A percentile compares a stretch with the other conserved stretches of the same genome.
Conservation (phyloP, 208 protist species). For the Trypanosoma congolense region DNA sequence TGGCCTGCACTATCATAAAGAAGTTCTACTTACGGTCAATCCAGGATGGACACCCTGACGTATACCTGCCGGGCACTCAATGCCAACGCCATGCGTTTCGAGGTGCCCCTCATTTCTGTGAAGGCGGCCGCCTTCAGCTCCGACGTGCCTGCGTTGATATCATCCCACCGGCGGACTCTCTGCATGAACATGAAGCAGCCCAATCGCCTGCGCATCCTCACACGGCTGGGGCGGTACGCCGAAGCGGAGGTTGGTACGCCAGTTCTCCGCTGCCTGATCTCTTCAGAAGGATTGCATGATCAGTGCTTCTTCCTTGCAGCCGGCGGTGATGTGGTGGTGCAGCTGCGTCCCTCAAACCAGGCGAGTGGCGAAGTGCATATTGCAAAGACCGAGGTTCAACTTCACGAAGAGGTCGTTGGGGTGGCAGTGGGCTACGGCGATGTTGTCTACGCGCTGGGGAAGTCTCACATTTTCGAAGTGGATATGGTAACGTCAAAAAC, state of each 20-base stretch:
- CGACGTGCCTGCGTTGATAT: conserved; percentile 40
- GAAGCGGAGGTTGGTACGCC: conserved; percentile 49
- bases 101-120: conserved; percentile 66
- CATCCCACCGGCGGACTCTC: conserved; percentile 60
- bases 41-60: conserved; percentile 58
- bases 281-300: conserved; percentile 41
- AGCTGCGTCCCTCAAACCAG: conserved; percentile 53
- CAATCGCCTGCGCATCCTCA: conserved; percentile 75
- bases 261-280: conserved; percentile 47
- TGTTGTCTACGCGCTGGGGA: conserved; percentile 55
- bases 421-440: conserved; percentile 55
- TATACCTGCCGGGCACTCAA: conserved; percentile 52
- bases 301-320: conserved; percentile 73
- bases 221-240: conserved; percentile 60
- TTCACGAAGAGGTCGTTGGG: conserved; percentile 59
- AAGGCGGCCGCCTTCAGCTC: conserved; percentile 48
- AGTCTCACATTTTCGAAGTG: conserved; percentile 61
- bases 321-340: conserved; percentile 51
- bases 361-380: conserved; percentile 69
- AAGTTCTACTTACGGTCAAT: background rate
- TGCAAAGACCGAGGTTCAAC: conserved; percentile 28
- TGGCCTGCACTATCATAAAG: background rate
- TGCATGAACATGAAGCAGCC: conserved; percentile 81
- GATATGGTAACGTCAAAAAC: conserved; percentile 40
- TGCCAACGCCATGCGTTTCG: conserved; percentile 52